Percentiles rank a stretch among this genome's conserved stretches.
Conservation (phyloP, 1,284 basidiomycete species). For the Prillingera fragicola region DNA sequence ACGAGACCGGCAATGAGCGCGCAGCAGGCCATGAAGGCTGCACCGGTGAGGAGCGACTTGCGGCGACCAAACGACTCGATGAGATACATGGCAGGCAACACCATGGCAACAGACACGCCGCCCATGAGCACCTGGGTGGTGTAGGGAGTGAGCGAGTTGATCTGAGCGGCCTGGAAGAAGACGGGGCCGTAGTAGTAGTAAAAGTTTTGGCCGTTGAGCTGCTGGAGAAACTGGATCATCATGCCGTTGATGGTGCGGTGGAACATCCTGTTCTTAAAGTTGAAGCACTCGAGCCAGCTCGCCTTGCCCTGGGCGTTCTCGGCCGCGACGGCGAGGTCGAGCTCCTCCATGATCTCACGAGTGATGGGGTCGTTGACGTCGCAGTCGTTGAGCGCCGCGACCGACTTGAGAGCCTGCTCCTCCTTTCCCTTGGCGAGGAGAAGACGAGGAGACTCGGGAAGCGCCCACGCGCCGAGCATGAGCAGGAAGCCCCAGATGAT, state of each 20-base stretch:
- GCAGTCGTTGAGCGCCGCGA: slow-evolving; percentile 63
- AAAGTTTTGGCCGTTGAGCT: slow-evolving; percentile 54
- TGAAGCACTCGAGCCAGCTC: slow-evolving; percentile 73
- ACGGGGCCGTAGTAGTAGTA: slow-evolving; percentile 56
- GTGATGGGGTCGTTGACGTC: slow-evolving; percentile 60
- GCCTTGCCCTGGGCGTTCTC: slow-evolving; percentile 73
- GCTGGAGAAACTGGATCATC: slow-evolving; percentile 76
- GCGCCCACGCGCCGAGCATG: slow-evolving; percentile 61
- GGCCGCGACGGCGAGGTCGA: slow-evolving; percentile 53
- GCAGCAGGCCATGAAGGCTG: slow-evolving; percentile 55
- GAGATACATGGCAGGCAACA: slow-evolving; percentile 40
- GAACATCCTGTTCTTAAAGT: slow-evolving; percentile 23
- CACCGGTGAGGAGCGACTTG: slow-evolving; percentile 48
- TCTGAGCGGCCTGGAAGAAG: slow-evolving; percentile 71
- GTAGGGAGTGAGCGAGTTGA: slow-evolving; percentile 58
- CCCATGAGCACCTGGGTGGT: slow-evolving; percentile 26
- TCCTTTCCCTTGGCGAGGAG: slow-evolving; percentile 32
- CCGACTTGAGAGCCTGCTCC: slow-evolving; percentile 57
- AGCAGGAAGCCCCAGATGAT: slow-evolving; percentile 31
- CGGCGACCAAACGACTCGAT: slow-evolving; percentile 41
- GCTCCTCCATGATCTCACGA: slow-evolving; percentile 61
- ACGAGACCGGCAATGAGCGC: slow-evolving; percentile 56
- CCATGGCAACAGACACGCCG: slow-evolving; percentile 30
- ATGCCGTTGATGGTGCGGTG: slow-evolving; percentile 53
- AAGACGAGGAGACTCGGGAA: slow-evolving; percentile 61